Percentiles rank a stretch among this genome's conserved stretches.
phyloP scores from a whole-genome alignment of 306 rosid species.

The Carpinus fangiana region DNA sequence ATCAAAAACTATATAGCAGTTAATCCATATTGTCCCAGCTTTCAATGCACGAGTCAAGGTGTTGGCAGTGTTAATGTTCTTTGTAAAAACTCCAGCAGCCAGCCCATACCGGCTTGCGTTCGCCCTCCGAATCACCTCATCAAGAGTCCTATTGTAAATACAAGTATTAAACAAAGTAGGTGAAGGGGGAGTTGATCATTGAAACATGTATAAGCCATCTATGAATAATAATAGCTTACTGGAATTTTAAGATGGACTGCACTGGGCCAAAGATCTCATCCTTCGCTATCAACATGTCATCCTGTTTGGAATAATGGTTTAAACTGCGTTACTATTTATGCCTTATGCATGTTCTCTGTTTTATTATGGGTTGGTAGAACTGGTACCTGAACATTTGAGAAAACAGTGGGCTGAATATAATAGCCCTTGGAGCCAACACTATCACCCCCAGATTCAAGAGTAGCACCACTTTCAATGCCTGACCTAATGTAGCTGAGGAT shows the following conservation, averaged over 20 bases:
- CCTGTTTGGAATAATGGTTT: constrained; percentile 23
- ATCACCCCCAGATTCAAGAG: constrained; percentile 49
- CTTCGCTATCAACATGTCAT: constrained; percentile 52
- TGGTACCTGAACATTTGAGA: constrained; percentile 47
- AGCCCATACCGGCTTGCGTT: constrained; percentile 63
- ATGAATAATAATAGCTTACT: constrained; percentile 30
- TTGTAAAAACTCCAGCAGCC: constrained; percentile 88
- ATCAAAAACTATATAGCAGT: constrained; percentile 85
- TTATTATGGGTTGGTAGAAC: not conserved
- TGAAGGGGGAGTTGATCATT: constrained; percentile 2
- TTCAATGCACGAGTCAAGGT: constrained; percentile 70
- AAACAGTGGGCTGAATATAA: constrained; percentile 68
- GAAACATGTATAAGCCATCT: constrained; percentile 1
- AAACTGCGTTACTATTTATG: not conserved
- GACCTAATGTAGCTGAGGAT: constrained; percentile 41
- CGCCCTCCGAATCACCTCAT: constrained; percentile 74
- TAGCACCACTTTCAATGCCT: constrained; percentile 49
- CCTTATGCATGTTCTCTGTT: not conserved
- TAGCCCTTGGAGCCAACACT: constrained; percentile 52
- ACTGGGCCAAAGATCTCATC: constrained; percentile 60
- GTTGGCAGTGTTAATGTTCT: constrained; percentile 58
- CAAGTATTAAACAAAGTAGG: not conserved
- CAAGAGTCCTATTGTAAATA: constrained; percentile 25
- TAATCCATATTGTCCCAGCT: constrained; percentile 83
- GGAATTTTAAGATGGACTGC: constrained; percentile 70